Conservation (phyloP, 768 basidiomycete genomes). For the Tricholomella constricta region DNA sequence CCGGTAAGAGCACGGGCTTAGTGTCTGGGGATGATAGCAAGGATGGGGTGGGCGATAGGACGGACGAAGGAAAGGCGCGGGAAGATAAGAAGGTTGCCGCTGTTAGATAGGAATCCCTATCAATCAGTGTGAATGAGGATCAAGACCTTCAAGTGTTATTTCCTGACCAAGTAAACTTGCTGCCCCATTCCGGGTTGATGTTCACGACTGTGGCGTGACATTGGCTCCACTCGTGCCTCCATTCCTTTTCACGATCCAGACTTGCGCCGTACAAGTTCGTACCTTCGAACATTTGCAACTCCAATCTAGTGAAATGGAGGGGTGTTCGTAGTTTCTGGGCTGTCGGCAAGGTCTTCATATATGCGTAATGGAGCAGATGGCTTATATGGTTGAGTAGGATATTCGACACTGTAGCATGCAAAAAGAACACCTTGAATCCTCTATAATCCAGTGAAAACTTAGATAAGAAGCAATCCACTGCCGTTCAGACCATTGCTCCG, state of each 20-base stretch:
- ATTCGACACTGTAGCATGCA: conserved; percentile 2
- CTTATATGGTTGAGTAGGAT: conserved; percentile 16
- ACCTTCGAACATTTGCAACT: conserved; percentile 69
- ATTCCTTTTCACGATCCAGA: conserved; percentile 59
- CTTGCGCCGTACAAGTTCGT: conserved; percentile 84
- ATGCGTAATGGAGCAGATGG: conserved; percentile 51
- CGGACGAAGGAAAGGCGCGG: conserved; percentile 85
- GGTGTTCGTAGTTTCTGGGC: conserved; percentile 64
- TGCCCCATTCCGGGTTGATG: conserved; percentile 43
- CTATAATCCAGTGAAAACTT: conserved; percentile 59
- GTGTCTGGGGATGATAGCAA: conserved; percentile 52
- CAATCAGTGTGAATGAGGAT: conserved; percentile 7
- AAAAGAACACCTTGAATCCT: conserved; percentile 36
- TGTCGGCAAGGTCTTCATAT: conserved; percentile 68
- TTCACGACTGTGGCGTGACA: conserved; percentile 46
- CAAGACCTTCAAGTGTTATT: not conserved
- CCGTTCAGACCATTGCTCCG: conserved; percentile 56
- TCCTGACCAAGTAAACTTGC: conserved; percentile 67
- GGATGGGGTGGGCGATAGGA: conserved; percentile 62
- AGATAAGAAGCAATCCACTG: conserved; percentile 73
- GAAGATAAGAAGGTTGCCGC: conserved; percentile 83
- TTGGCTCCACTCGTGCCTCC: conserved; percentile 62
- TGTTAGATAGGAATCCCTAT: conserved; percentile 71
- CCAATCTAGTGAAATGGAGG: conserved; percentile 64
- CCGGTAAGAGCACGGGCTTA: conserved; percentile 83